Conservation (phyloP, 352 stramenopile species). For the Pythium pyrilobum region DNA sequence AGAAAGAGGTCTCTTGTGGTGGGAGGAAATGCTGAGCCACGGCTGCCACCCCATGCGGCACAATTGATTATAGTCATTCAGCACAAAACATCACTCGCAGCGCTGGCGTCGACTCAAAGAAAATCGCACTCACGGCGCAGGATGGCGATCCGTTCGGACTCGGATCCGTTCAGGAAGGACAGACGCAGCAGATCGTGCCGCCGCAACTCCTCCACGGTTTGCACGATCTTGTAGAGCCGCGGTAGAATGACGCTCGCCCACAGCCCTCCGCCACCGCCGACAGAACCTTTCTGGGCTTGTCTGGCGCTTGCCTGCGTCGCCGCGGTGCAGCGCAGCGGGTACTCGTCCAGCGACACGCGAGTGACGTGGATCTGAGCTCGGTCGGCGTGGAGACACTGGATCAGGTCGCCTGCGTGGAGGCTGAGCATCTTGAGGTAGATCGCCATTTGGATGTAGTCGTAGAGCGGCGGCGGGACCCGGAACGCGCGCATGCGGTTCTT, state of each 20-base stretch:
- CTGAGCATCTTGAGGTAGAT: constrained; percentile 82
- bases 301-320: too few relatives aligned
- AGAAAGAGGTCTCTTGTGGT: too few relatives aligned
- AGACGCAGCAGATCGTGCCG: constrained; percentile 45
- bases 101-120: too few relatives aligned
- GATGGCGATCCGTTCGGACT: constrained; percentile 36
- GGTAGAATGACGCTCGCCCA: constrained; percentile 64
- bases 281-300: too few relatives aligned
- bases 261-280: constrained; percentile 20
- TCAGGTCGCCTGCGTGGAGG: constrained; percentile 51
- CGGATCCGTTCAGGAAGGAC: constrained; percentile 54
- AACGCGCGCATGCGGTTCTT: constrained; percentile 74
- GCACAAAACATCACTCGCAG: too few relatives aligned
- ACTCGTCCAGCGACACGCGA: constrained; percentile 35
- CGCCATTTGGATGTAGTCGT: constrained; percentile 75
- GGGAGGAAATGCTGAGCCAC: too few relatives aligned
- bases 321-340: constrained; percentile 24
- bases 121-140: constrained; percentile 52
- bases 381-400: constrained; percentile 59
- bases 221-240: constrained; percentile 47
- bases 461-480: constrained; percentile 45
- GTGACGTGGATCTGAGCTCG: constrained; percentile 46
- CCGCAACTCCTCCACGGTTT: constrained; percentile 42
- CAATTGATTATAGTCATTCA: too few relatives aligned
- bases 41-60: too few relatives aligned